Percentiles rank a stretch among this genome's conserved stretches.
Conservation (phyloP, 371 early-diverging fungal genomes). For the Mortierella sp. region DNA sequence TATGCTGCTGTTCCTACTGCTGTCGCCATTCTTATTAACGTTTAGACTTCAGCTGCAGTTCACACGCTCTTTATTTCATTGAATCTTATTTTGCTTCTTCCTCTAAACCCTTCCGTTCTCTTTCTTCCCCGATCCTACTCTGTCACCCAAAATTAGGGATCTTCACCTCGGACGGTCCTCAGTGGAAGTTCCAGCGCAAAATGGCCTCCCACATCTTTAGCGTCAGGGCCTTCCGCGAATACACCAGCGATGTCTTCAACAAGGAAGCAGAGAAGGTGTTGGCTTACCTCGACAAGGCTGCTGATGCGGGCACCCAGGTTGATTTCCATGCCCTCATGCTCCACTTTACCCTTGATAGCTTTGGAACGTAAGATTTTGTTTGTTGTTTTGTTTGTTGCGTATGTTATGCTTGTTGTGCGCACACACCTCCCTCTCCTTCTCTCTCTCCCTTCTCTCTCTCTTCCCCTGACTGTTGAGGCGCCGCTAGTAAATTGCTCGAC, state of each 20-base stretch:
- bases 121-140: neutral
- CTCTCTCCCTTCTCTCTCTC: too few relatives aligned
- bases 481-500: too few relatives aligned
- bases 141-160: constrained; percentile 22
- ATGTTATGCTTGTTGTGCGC: neutral
- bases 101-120: neutral
- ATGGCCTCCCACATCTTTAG: constrained; percentile 75
- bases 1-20: too few relatives aligned
- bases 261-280: constrained; percentile 43
- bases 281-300: constrained; percentile 52
- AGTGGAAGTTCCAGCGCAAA: constrained; percentile 75
- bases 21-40: neutral
- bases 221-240: constrained; percentile 76
- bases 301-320: constrained; percentile 26
- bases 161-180: constrained; percentile 73
- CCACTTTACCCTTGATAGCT: constrained; percentile 66
- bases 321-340: constrained; percentile 66
- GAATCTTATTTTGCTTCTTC: neutral
- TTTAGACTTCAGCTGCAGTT: neutral
- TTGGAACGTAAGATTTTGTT: constrained; percentile 65
- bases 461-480: too few relatives aligned
- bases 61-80: neutral
- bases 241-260: constrained; percentile 62
- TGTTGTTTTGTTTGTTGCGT: neutral
- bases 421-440: too few relatives aligned